Conservation (phyloP, 1,139 yeast genomes). For the Lodderomyces theae region DNA sequence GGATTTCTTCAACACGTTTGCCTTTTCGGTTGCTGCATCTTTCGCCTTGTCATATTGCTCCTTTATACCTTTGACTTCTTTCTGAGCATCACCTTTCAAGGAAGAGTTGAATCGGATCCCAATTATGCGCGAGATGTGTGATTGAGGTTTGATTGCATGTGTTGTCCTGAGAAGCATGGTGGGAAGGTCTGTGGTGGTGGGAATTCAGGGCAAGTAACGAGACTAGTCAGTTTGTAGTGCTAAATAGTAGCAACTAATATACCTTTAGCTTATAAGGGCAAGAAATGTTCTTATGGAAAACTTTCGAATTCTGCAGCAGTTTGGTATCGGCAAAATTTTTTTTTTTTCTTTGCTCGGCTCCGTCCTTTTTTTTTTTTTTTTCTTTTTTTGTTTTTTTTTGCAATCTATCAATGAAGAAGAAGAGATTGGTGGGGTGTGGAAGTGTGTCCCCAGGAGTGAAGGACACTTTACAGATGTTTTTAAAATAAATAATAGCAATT, state of each 20-base stretch:
- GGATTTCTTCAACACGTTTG: neutral
- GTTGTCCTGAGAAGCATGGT: constrained; percentile 2
- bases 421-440: no score
- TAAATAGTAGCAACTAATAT: no score
- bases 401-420: no score
- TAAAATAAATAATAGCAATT: neutral
- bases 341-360: neutral
- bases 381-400: neutral
- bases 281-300: neutral
- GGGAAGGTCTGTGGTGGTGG: neutral
- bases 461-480: no score
- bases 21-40: constrained; percentile 1
- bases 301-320: neutral
- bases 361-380: neutral
- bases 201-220: no score
- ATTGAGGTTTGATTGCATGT: neutral
- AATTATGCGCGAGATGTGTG: neutral
- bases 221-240: no score
- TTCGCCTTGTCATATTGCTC: neutral
- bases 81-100: constrained; percentile 5
- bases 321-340: neutral
- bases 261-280: neutral
- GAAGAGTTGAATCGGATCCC: constrained; percentile 8
- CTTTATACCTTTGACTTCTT: neutral
- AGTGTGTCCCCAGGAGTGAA: neutral